Conservation (phyloP, 2,329 filamentous ascomycete species). For the Colletotrichum costaricense region DNA sequence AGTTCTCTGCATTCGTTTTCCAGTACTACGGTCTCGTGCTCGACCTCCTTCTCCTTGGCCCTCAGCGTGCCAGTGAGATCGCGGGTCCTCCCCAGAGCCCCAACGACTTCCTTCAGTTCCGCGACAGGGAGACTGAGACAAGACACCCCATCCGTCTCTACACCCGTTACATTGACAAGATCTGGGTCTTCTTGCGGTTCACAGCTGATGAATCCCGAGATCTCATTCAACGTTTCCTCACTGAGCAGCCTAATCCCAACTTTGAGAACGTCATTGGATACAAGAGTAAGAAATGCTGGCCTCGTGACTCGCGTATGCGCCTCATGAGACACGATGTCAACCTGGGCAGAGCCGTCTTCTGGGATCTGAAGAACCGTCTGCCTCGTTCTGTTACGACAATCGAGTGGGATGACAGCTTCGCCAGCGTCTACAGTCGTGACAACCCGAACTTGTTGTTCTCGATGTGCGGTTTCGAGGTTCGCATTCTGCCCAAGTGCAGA, state of each 20-base stretch:
- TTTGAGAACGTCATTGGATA: slow-evolving; percentile 99
- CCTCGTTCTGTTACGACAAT: slow-evolving; percentile 96
- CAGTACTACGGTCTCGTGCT: slow-evolving; percentile 98
- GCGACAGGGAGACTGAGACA: slow-evolving; percentile 90
- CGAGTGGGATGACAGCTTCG: slow-evolving; percentile 99
- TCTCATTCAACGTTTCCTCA: slow-evolving; percentile 96
- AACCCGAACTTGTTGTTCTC: slow-evolving; percentile 98
- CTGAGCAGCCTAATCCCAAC: slow-evolving; percentile 97
- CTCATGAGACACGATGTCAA: slow-evolving; percentile 99
- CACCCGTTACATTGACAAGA: slow-evolving; percentile 96
- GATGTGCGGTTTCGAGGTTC: slow-evolving; percentile 98
- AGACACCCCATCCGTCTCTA: slow-evolving; percentile 98
- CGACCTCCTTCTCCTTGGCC: slow-evolving; percentile 88
- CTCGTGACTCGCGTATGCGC: slow-evolving; percentile 95
- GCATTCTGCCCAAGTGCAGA: slow-evolving; percentile 93
- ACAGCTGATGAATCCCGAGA: slow-evolving; percentile 94
- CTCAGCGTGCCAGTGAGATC: slow-evolving; percentile 97
- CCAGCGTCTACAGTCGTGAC: slow-evolving; percentile 96
- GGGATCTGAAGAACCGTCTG: slow-evolving; percentile 97
- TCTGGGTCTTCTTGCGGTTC: slow-evolving; percentile 98
- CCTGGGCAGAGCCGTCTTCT: slow-evolving; percentile 95
- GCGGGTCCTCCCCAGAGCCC: slow-evolving; percentile 93
- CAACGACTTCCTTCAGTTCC: slow-evolving; percentile 98
- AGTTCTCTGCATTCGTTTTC: slow-evolving; percentile 99
- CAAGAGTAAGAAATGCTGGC: slow-evolving; percentile 99